A percentile compares a stretch with the other conserved stretches of the same genome.
These are phyloP conservation scores for Rubus idaeus DNA, from an alignment of 306 rosid genomes.

Conservation along the genomic window DNA sequence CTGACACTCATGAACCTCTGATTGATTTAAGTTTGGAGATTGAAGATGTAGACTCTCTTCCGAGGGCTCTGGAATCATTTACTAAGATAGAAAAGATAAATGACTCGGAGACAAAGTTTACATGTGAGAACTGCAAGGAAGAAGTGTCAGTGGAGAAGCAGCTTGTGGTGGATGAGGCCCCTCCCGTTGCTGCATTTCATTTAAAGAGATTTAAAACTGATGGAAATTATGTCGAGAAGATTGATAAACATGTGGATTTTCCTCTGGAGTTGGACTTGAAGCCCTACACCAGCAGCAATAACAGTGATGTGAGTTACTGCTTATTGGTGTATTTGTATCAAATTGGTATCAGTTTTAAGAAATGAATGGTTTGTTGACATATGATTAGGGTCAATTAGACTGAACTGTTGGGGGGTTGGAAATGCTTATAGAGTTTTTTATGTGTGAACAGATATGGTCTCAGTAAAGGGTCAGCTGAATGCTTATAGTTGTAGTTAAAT, in stretches of 20 bases:
- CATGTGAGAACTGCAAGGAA: constrained; percentile 69
- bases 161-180: constrained; percentile 62
- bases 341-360: not conserved
- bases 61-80: constrained; percentile 71
- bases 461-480: not conserved
- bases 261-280: constrained; percentile 78
- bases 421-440: not conserved
- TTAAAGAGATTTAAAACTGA: constrained; percentile 79
- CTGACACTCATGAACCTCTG: constrained; percentile 71
- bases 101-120: constrained; percentile 48
- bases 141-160: constrained; percentile 75
- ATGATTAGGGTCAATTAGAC: not conserved
- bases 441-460: not conserved
- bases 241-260: constrained; percentile 72
- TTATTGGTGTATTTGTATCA: constrained; percentile 1
- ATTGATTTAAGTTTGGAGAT: constrained; percentile 89
- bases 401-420: too few species aligned
- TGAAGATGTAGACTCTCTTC: constrained; percentile 59
- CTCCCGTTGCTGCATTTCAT: constrained; percentile 76
- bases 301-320: constrained; percentile 47
- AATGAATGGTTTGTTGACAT: not conserved
- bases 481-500: not conserved
- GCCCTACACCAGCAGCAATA: constrained; percentile 48
- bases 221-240: constrained; percentile 60
- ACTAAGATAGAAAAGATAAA: constrained; percentile 77